Percentiles rank a stretch among this genome's conserved stretches.
These are phyloP conservation scores for Lyophyllum shimeji DNA, from an alignment of 768 basidiomycete genomes.

Conservation along the genomic window DNA sequence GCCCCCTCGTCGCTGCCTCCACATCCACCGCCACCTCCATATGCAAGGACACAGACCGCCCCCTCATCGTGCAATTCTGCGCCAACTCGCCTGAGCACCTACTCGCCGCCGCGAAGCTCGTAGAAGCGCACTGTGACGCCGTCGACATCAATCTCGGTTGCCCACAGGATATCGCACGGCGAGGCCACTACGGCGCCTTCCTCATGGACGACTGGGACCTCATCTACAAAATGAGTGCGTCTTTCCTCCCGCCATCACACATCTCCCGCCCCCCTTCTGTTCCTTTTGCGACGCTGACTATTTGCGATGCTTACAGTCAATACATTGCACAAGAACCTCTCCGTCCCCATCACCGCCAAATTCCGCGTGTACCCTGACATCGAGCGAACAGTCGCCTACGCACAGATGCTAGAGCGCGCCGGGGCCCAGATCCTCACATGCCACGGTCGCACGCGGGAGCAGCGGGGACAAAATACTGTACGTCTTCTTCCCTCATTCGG, in stretches of 20 bases:
- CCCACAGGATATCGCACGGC: conserved; percentile 92
- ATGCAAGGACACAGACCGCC: conserved; percentile 66
- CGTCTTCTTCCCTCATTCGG: no score
- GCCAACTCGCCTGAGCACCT: no score
- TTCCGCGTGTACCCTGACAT: conserved; percentile 87
- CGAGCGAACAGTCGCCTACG: no score
- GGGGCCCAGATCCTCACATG: no score
- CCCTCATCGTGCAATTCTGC: no score
- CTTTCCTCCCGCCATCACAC: neutral
- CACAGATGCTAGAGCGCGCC: no score
- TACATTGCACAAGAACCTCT: conserved; percentile 77
- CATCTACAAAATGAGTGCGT: conserved; percentile 73
- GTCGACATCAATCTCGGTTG: conserved; percentile 94
- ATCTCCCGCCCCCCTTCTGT: no score
- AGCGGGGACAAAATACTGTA: no score
- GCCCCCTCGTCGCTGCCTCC: conserved; percentile 87
- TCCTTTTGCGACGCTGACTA: no score
- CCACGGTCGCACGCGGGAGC: no score
- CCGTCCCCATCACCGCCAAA: conserved; percentile 94
- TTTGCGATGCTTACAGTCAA: conserved; percentile 57
- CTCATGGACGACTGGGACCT: conserved; percentile 95
- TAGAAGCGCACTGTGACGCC: conserved; percentile 85
- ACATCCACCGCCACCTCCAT: conserved; percentile 96
- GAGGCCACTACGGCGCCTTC: conserved; percentile 87
- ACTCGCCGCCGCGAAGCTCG: conserved; percentile 71